Percentiles rank a stretch among this genome's conserved stretches.
Evolutionary conservation across 208 protist genomes (phyloP).

Genomic region (Trypanosoma congolense): DNA sequence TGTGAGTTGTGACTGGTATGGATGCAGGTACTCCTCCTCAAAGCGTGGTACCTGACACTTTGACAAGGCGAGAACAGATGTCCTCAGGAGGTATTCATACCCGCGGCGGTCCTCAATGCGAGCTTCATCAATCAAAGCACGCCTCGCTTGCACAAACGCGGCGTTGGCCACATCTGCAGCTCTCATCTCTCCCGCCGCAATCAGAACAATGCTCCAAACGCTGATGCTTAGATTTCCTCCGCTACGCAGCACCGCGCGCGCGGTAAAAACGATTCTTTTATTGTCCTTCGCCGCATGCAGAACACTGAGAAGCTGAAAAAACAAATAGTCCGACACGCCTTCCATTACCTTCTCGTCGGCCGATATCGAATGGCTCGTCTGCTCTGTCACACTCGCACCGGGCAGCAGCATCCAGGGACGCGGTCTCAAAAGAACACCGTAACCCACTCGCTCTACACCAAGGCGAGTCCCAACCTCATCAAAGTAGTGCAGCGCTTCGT

Average conservation of each 20-base stretch:
- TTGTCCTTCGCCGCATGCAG: constrained; percentile 53
- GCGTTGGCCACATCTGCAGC: constrained; percentile 54
- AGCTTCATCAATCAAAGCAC: background rate
- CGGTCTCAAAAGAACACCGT: constrained; percentile 9
- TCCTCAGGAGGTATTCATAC: constrained; percentile 77
- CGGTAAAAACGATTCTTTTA: constrained; percentile 33
- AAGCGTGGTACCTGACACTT: constrained; percentile 63
- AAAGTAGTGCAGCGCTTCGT: constrained; percentile 44
- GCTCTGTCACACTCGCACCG: background rate
- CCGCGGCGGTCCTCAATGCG: constrained; percentile 22
- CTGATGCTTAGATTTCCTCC: constrained; percentile 24
- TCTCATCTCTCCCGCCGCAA: constrained; percentile 51
- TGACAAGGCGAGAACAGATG: constrained; percentile 55
- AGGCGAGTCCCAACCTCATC: constrained; percentile 29
- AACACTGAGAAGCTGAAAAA: constrained; percentile 49
- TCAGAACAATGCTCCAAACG: constrained; percentile 67
- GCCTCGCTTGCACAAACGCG: constrained; percentile 22
- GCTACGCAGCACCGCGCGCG: constrained; percentile 34
- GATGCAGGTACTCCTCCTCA: constrained; percentile 49
- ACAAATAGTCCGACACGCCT: constrained; percentile 27
- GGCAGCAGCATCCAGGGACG: background rate
- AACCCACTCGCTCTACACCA: constrained; percentile 16
- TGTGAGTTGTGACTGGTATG: constrained; percentile 27
- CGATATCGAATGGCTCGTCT: background rate
- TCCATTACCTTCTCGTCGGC: constrained; percentile 4